phyloP scores from a whole-genome alignment of 257 asterid genomes.

The Nicotiana benthamiana region DNA sequence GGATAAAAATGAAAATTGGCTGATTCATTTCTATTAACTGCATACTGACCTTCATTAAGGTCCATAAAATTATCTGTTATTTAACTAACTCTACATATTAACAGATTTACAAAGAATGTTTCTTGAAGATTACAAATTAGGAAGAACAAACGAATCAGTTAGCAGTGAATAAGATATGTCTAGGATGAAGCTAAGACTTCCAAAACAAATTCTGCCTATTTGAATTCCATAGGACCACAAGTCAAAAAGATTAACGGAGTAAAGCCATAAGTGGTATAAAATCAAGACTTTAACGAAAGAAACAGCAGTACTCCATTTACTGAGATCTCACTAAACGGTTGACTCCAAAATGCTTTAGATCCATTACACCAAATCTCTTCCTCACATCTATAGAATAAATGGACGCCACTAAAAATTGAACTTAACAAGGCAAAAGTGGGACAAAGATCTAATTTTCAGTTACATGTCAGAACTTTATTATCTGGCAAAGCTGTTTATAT shows the following conservation, averaged over 20 bases:
- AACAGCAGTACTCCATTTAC: conserved; percentile 1
- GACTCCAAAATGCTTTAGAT: neutral
- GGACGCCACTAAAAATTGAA: neutral
- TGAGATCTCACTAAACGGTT: conserved; percentile 1
- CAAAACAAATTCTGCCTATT: neutral
- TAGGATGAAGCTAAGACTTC: neutral
- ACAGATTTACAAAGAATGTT: conserved; percentile 7
- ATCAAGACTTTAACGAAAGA: neutral
- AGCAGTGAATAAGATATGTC: neutral
- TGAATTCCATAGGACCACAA: conserved; percentile 2
- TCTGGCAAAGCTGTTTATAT: neutral
- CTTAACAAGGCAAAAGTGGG: neutral
- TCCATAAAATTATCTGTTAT: neutral
- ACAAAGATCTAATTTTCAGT: conserved; percentile 8
- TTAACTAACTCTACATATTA: conserved; percentile 8
- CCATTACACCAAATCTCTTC: neutral
- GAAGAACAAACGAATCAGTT: conserved; percentile 9
- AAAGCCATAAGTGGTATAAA: conserved; percentile 5
- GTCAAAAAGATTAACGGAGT: neutral
- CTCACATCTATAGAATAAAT: neutral
- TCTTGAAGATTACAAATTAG: neutral
- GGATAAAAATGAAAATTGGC: neutral
- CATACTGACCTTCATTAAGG: conserved; percentile 9
- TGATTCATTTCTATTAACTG: conserved; percentile 6
- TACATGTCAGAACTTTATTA: conserved; percentile 7